Evolutionary conservation across 148 eudicot species (phyloP).

Genomic region (Nepenthes gracilis): DNA sequence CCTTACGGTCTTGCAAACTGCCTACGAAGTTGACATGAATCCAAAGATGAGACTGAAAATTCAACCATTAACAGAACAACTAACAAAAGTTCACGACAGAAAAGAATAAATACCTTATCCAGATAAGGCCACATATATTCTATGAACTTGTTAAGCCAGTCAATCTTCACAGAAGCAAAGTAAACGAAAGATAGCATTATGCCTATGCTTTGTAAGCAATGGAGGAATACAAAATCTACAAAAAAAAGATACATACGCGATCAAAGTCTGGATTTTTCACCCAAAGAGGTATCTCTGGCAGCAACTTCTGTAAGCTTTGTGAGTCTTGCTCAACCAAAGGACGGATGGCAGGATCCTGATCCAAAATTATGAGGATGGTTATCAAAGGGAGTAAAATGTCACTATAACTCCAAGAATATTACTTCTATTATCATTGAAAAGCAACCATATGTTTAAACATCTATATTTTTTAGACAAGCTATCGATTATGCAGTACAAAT

Average conservation of each 20-base stretch:
- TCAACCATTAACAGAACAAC: not conserved
- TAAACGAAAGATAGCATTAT: not conserved
- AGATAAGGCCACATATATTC: slow-evolving; percentile 88
- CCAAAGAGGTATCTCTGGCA: slow-evolving; percentile 90
- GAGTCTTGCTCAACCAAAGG: slow-evolving; percentile 69
- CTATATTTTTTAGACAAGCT: too few species aligned
- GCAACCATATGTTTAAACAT: not conserved
- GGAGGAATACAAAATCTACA: not conserved
- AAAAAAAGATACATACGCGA: slow-evolving; percentile 39
- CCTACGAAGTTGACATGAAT: slow-evolving; percentile 20
- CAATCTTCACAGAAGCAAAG: slow-evolving; percentile 40
- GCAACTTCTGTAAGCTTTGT: slow-evolving; percentile 31
- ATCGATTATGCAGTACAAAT: too few species aligned
- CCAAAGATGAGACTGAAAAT: not conserved
- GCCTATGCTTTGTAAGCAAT: not conserved
- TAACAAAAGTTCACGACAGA: not conserved
- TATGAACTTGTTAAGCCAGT: slow-evolving; percentile 89
- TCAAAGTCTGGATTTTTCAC: slow-evolving; percentile 90
- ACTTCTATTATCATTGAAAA: not conserved
- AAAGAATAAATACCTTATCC: slow-evolving; percentile 53
- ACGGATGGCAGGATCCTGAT: slow-evolving; percentile 66
- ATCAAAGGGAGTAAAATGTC: not conserved
- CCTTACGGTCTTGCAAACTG: slow-evolving; percentile 75
- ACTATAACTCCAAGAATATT: not conserved
- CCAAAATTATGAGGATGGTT: not conserved